Percentiles rank a stretch among this genome's conserved stretches.
Conservation (phyloP, 2,329 filamentous ascomycete species). For the Epichloe gansuensis region DNA sequence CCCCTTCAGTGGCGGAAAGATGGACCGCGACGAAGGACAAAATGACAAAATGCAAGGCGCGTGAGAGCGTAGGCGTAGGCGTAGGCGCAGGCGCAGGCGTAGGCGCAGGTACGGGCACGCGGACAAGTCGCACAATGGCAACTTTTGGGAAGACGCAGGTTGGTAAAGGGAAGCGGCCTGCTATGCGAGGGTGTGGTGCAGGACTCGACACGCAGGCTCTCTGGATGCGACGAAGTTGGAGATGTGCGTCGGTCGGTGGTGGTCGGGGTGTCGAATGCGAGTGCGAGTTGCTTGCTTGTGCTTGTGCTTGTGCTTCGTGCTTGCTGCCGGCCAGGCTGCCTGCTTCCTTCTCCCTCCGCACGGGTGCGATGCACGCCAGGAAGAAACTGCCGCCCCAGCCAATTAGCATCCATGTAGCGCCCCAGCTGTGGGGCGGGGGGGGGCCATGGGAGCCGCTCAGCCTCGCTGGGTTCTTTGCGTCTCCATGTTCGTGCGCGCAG, state of each 20-base stretch:
- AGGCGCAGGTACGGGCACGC: not conserved
- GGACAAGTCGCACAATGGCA: not conserved
- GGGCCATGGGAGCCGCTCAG: not conserved
- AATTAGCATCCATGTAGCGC: not conserved
- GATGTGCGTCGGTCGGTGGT: not conserved
- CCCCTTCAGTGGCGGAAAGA: not conserved
- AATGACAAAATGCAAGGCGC: not conserved
- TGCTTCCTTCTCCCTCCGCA: not conserved
- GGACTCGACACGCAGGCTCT: constrained; percentile 1
- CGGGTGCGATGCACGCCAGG: not conserved
- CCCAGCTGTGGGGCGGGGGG: not conserved
- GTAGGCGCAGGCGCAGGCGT: not conserved
- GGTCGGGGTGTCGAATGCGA: not conserved
- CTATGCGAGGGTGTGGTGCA: constrained; percentile 2
- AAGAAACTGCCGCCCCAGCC: not conserved
- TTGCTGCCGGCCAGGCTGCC: no score
- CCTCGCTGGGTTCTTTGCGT: not conserved
- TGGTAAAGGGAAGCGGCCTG: not conserved
- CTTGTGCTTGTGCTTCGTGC: not conserved
- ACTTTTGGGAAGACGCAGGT: not conserved
- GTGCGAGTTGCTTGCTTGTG: not conserved
- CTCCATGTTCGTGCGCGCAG: no score
- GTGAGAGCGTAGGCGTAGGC: not conserved
- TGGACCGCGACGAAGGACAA: not conserved
- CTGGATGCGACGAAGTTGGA: constrained; percentile 1